Conservation (phyloP, 805 yeast species). For the Lipomyces orientalis region DNA sequence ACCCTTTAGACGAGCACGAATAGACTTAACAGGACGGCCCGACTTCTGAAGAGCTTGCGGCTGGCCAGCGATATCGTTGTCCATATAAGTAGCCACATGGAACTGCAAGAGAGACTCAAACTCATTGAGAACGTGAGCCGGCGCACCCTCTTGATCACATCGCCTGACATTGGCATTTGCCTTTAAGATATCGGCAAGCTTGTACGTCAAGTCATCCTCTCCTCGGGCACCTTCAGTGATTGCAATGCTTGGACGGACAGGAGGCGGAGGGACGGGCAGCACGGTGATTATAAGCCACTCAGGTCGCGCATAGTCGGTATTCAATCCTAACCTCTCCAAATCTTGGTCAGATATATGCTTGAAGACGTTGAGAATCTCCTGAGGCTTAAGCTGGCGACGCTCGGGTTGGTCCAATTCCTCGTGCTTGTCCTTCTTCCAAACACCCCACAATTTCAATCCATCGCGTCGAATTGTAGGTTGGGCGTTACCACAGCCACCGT, state of each 20-base stretch:
- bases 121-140: conserved; percentile 96
- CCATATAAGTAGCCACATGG: conserved; percentile 99
- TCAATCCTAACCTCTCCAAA: conserved; percentile 80
- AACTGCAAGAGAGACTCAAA: conserved; percentile 94
- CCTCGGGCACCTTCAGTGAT: conserved; percentile 98
- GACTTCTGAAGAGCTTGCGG: conserved; percentile 98
- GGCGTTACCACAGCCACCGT: conserved; percentile 98
- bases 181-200: conserved; percentile 93
- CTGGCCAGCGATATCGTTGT: conserved; percentile 98
- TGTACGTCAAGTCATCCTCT: conserved; percentile 98
- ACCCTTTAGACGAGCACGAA: conserved; percentile 99
- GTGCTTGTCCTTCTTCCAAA: conserved; percentile 91
- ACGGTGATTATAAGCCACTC: conserved; percentile 98
- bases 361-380: conserved; percentile 88
- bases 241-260: conserved; percentile 98
- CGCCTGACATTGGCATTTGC: conserved; percentile 98
- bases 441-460: conserved; percentile 94
- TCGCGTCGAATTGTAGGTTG: conserved; percentile 97
- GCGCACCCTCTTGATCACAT: conserved; percentile 97
- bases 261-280: conserved; percentile 99
- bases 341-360: conserved; percentile 89
- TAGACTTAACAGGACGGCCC: conserved; percentile 97
- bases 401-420: conserved; percentile 92
- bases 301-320: conserved; percentile 96
- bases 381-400: conserved; percentile 82